Conservation (phyloP, 305 asterid genomes). For the Rubia occidens region DNA sequence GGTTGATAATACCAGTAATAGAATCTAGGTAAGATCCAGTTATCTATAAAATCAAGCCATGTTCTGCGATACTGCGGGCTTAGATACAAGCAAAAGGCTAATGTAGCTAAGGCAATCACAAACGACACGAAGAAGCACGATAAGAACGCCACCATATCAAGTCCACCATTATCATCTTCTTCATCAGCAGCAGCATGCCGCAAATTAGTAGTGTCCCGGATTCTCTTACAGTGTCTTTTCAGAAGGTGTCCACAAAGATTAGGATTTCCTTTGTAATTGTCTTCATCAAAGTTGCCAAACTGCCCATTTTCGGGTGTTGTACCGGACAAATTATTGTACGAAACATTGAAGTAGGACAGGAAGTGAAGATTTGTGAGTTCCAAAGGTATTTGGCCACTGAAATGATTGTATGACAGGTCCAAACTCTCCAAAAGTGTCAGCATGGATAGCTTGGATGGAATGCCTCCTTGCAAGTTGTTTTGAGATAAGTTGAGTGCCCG, state of each 20-base stretch:
- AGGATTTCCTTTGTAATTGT: conserved; percentile 4
- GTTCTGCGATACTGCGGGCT: conserved; percentile 1
- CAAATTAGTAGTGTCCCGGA: not conserved
- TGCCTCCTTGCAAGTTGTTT: conserved; percentile 19
- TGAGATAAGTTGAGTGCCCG: conserved; percentile 23
- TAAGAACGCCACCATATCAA: not conserved
- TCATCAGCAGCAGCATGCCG: not conserved
- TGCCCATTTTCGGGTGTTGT: not conserved
- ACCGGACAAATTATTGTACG: conserved; percentile 5
- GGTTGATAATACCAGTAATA: not conserved
- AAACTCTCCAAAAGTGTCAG: conserved; percentile 17
- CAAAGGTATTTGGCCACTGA: conserved; percentile 5
- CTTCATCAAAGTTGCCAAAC: conserved; percentile 4
- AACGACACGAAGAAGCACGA: not conserved
- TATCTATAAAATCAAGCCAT: not conserved
- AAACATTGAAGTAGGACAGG: conserved; percentile 9
- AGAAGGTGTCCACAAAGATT: conserved; percentile 10
- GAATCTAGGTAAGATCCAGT: not conserved
- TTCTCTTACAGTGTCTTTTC: not conserved
- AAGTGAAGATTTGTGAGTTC: conserved; percentile 8
- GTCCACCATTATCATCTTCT: not conserved
- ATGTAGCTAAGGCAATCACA: not conserved
- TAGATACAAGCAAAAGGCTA: not conserved
- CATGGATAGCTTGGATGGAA: conserved; percentile 14
- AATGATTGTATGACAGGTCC: conserved; percentile 22